phyloP scores from a whole-genome alignment of 768 basidiomycete genomes.

The Nevesoporus exiguus region DNA sequence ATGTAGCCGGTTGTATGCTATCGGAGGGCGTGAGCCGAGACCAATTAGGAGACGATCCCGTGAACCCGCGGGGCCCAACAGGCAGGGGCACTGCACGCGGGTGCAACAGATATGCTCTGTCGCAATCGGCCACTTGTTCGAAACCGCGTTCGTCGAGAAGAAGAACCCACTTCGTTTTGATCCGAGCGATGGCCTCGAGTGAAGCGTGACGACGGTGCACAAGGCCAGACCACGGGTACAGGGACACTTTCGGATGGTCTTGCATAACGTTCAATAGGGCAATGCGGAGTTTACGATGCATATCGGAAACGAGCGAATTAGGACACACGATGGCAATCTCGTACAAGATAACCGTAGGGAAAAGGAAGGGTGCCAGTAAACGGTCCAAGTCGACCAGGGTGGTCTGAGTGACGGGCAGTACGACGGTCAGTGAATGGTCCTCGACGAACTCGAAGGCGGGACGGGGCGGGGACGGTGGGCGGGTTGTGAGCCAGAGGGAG shows the following conservation, averaged over 20 bases:
- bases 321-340: slow-evolving; percentile 51
- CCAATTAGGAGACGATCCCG: slow-evolving; percentile 20
- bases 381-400: slow-evolving; percentile 35
- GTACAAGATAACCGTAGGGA: slow-evolving; percentile 32
- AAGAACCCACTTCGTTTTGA: slow-evolving; percentile 49
- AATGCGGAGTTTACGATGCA: slow-evolving; percentile 35
- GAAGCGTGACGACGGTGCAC: slow-evolving; percentile 21
- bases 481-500: slow-evolving; percentile 12
- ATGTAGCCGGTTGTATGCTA: slow-evolving; percentile 39
- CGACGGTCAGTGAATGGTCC: slow-evolving; percentile 41
- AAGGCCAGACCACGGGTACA: slow-evolving; percentile 32
- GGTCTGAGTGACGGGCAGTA: slow-evolving; percentile 44
- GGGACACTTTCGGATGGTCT: slow-evolving; percentile 42
- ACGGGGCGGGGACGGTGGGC: background rate
- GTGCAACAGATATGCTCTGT: slow-evolving; percentile 40
- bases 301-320: slow-evolving; percentile 31
- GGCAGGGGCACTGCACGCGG: slow-evolving; percentile 37
- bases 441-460: slow-evolving; percentile 7
- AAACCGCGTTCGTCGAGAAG: slow-evolving; percentile 50
- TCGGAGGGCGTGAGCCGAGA: slow-evolving; percentile 34
- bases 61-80: slow-evolving; percentile 41
- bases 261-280: slow-evolving; percentile 28
- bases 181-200: slow-evolving; percentile 38
- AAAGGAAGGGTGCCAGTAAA: slow-evolving; percentile 40
- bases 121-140: slow-evolving; percentile 28